A percentile compares a stretch with the other conserved stretches of the same genome.
Conservation (phyloP, 1,284 basidiomycete genomes). For the Ceratobasidium sp. region DNA sequence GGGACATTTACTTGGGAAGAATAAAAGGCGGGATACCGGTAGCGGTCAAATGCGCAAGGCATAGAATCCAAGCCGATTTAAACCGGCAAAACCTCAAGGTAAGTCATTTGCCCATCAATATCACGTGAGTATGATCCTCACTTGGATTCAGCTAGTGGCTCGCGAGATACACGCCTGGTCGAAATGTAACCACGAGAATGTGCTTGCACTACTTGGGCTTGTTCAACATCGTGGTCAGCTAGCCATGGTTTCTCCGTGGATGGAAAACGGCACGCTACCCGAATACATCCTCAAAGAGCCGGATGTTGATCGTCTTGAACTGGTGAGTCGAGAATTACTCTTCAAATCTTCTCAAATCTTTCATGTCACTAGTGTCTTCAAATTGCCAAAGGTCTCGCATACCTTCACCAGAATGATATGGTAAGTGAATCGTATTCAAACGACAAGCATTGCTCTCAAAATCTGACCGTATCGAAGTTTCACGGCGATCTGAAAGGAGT, state of each 20-base stretch:
- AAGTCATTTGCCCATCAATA: neutral
- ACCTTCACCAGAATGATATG: conserved; percentile 1
- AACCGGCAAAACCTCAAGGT: neutral
- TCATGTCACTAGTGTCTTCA: neutral
- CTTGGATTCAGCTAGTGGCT: neutral
- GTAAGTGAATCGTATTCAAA: neutral
- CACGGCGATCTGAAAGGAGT: conserved; percentile 27
- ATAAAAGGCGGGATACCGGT: neutral
- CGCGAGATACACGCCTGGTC: conserved; percentile 31
- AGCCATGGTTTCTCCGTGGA: conserved; percentile 32
- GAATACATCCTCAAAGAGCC: neutral
- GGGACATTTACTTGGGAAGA: neutral
- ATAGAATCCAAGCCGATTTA: neutral
- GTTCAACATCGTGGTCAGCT: conserved; percentile 1
- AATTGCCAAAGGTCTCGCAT: conserved; percentile 8
- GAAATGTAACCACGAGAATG: conserved; percentile 15
- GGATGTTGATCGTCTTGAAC: neutral
- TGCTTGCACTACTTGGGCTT: conserved; percentile 1
- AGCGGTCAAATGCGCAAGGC: neutral
- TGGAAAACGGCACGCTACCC: neutral
- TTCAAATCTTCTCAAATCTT: neutral
- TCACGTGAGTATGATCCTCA: neutral
- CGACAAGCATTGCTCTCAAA: neutral
- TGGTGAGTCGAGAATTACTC: neutral
- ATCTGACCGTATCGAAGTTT: neutral